Percentiles rank a stretch among this genome's conserved stretches.
These are phyloP conservation scores for Colletotrichum siamense DNA, from an alignment of 2,329 filamentous ascomycete genomes.

Conservation along the genomic window DNA sequence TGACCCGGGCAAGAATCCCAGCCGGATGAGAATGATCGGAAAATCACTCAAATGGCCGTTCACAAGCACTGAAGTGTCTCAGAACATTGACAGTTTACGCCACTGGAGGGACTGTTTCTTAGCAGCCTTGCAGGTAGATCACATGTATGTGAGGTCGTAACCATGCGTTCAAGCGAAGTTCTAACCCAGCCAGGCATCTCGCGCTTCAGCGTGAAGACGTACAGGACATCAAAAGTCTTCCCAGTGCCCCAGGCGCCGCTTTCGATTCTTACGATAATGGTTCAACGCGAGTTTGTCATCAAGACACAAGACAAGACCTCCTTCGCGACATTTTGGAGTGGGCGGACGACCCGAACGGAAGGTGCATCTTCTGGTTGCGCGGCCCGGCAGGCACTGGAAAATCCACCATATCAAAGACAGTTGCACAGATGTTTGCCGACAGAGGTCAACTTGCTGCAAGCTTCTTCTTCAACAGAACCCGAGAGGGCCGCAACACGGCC, in stretches of 20 bases:
- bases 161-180: fast-evolving
- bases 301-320: fast-evolving
- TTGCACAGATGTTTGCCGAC: neutral
- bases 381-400: neutral
- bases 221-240: fast-evolving
- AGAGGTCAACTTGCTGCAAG: neutral
- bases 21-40: neutral
- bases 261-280: neutral
- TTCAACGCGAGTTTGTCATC: neutral
- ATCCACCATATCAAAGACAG: fast-evolving
- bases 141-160: neutral
- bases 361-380: neutral
- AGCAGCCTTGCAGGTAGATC: neutral
- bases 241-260: neutral
- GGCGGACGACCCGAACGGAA: fast-evolving
- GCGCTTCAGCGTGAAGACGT: neutral
- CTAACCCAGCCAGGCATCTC: neutral
- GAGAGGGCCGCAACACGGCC: fast-evolving
- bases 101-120: neutral
- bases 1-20: fast-evolving
- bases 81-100: fast-evolving
- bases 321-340: fast-evolving
- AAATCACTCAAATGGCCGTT: neutral
- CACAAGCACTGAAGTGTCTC: fast-evolving
- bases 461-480: neutral